Evolutionary conservation across 495 filamentous ascomycete species (phyloP), one percentile per base, ranked within the genome.

Genomic region (Penicillium salamii): DNA sequence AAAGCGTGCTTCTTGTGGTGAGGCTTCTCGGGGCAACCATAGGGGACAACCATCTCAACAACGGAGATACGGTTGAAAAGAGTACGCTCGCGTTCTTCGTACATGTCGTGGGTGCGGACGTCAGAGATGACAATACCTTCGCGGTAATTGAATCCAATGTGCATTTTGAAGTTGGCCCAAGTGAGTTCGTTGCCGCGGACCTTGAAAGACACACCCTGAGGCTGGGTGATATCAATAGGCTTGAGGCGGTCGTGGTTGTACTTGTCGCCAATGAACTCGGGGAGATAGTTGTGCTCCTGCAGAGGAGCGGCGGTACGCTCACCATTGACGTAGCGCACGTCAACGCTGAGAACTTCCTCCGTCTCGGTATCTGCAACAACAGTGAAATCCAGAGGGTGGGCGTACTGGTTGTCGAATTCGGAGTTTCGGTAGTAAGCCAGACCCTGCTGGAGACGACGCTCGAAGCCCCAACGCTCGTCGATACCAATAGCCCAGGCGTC

Each of bases 91-190:
- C 73, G 85, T 26, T 90, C 90, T 59, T 90, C 85, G 59, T 90
- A 91, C 52, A 78, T 88, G 69, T 96, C 91, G 59, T 91, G 91
- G 72, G 85, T 92, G 26, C 86, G 90, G 59, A 96, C 89, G 66
- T 96, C 89, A 66, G 89, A 91, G 20, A 97, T 77, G n/a, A 96
- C 85, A 49, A 96, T 88, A 35, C 91, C 91, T 65, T 97, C 91
- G 15, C 89, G 82, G 69, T 96, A 91, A 76, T 92, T 96, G 71
- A 90, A 92, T 12, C 87, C 85, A 35, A 91, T 68, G 52, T 70
- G 67, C 65, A 70, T 72, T 50, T 70, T 70, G 54, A 50, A 67
- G 42, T 64, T 66, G 34, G 67, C 68, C 68, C 66, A 71, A 5
- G 62, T 58, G 20, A 71, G 48, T 46, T 69, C 68, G 28, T 69